Base-by-base conservation (phyloP, 345 rosid species). In the Gossypium rotundifolium region DNA sequence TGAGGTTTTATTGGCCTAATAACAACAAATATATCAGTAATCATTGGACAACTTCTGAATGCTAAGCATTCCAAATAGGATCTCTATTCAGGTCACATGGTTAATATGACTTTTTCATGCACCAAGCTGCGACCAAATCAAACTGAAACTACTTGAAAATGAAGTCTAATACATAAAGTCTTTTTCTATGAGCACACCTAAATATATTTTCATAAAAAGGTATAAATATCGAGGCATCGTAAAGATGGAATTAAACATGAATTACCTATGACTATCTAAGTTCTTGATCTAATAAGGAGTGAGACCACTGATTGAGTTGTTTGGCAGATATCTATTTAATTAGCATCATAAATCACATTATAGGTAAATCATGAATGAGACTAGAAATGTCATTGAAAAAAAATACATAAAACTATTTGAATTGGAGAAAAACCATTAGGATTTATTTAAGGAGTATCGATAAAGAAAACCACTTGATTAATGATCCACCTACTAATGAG, bases 311-410 rank as follows among this genome's bases (percentile, higher is more conserved):
- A 77, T 65, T 25, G 75, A 60, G 81, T 87, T 87, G 60, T 73
- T 58, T 6, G 85, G 79, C 11, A 87, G 68, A 74, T 74, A 84
- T 62, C 88, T 87, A 65, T 68, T 7, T 9, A 76, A 52, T 54
- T 49, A 11, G 65, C 40, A 70, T 51, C 40, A 49, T 68, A 68
- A n/a, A 49, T 23, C 23, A 49, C 20, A 11, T 49, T 49, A 49
- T 6, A 25, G 42, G 25, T 67, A 23, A 67, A 22, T 6, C 66
- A 33, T 20, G 38, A 7, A 8, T 63, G 22, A 38, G n/a, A n/a
- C 2, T 16, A 33, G 46, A 63, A 38, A 63, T 13, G 42, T 33
- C 22, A 17, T 33, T 0, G 1, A 33, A 38, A 23, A 29, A 38
- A 0, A 25, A 13, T 8, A 63, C 12, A 33, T 9, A 14, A 33